Evolutionary conservation across 2,329 filamentous ascomycete genomes (phyloP).

Genomic region (Truncatella angustata): DNA sequence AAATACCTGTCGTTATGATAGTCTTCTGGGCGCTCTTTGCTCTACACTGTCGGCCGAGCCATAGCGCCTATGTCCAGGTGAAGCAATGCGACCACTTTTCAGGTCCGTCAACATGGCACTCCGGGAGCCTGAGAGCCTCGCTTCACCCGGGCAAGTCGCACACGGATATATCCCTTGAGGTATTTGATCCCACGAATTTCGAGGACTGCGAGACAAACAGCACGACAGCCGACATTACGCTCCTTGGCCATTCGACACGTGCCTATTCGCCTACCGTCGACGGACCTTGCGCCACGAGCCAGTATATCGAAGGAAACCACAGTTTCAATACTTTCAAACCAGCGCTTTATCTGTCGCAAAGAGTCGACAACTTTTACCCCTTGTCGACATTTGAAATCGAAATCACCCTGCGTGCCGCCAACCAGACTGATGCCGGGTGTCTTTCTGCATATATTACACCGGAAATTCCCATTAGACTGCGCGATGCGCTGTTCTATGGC

Average conservation of each 20-base stretch:
- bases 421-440: background rate
- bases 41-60: background rate
- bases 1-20: background rate
- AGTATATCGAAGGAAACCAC: background rate
- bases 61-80: background rate
- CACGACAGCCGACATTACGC: background rate
- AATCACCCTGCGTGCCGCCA: background rate
- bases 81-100: slow-evolving; percentile 1
- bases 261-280: background rate
- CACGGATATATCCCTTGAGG: background rate
- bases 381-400: background rate
- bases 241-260: background rate
- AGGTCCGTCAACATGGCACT: background rate
- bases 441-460: background rate
- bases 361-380: background rate
- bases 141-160: background rate
- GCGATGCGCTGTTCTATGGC: background rate
- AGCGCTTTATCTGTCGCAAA: background rate
- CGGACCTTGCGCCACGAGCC: background rate
- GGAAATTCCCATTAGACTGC: background rate
- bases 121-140: background rate
- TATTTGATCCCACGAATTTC: background rate
- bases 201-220: background rate
- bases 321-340: background rate
- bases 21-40: background rate